phyloP scores from a whole-genome alignment of 2,329 filamentous ascomycete species.

The Arthrobotrys entomopaga region DNA sequence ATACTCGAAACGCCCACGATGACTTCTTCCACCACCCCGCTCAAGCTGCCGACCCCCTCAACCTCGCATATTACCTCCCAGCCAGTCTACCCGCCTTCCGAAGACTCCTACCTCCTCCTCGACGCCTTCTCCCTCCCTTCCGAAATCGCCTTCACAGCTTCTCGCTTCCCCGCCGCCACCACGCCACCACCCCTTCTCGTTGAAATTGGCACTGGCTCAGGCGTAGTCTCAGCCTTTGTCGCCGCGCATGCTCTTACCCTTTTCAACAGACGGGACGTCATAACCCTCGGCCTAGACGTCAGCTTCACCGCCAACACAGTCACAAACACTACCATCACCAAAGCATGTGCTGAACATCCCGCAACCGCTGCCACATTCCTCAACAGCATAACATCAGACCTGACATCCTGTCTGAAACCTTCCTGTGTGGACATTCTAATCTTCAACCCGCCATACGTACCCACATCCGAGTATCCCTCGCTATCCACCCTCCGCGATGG shows the following conservation, averaged over 20 bases:
- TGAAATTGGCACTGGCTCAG: constrained; percentile 90
- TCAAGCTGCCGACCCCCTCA: constrained; percentile 80
- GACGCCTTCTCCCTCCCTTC: constrained; percentile 82
- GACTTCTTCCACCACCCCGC: constrained; percentile 26
- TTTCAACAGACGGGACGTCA: constrained; percentile 75
- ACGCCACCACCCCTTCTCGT: constrained; percentile 72
- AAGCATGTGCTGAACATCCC: constrained; percentile 64
- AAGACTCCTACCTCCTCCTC: constrained; percentile 93
- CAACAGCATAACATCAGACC: constrained; percentile 75
- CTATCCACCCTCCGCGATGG: constrained; percentile 58
- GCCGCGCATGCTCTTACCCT: constrained; percentile 77
- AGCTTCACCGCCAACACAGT: constrained; percentile 84
- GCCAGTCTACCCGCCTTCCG: constrained; percentile 91
- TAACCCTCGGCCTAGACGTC: constrained; percentile 83
- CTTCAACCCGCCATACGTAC: constrained; percentile 98
- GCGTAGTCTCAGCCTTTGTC: constrained; percentile 89
- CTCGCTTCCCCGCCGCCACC: constrained; percentile 67
- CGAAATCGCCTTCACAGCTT: constrained; percentile 75
- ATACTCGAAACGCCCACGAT: constrained; percentile 46
- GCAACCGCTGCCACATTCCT: constrained; percentile 67
- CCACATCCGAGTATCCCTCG: constrained; percentile 77
- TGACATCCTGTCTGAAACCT: constrained; percentile 71
- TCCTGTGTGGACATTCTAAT: constrained; percentile 81
- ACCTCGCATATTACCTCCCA: constrained; percentile 91
- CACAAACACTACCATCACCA: constrained; percentile 68